Evolutionary conservation across 352 stramenopile genomes (phyloP), one percentile per base, ranked within the genome.

Genomic region (Phytophthora multivora): DNA sequence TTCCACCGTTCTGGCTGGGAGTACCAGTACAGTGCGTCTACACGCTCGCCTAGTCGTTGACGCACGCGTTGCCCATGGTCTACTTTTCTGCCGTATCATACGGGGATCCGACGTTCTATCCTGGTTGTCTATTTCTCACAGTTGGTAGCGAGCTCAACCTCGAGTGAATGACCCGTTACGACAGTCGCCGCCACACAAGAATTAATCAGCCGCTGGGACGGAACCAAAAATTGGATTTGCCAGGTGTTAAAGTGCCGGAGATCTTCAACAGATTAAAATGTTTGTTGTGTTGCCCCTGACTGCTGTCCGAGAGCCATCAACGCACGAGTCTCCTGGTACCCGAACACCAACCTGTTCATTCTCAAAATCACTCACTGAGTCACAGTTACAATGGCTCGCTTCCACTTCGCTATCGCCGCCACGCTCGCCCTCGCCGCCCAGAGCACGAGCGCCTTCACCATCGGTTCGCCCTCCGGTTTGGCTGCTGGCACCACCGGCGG

Each of bases 401-500:
- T 66, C 41, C 58, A 63, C 18, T 33, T 63, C 18, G 38, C 43
- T 35, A 2, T 51, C 43, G 35, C 52, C 13, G 45, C 43, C 6
- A 38, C 33, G 11, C 28, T 67, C 9, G 51, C 51, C 26, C 12
- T 67, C 28, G 43, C 45, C 28, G 43, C 16, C 51, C 55, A 67
- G 15, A 38, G 54, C 21, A 31, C 28, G 16, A 38, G 16, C 19
- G 59, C 59, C 33, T 60, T 59, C 46, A 69, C 55, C 5, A 46
- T 64, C 19, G 61, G 61, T 19, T 59, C 59, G 19, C 51, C 57
- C n/a, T 57, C 60, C 19, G 71, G 71, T 31, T 13, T 80, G 7
- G 71, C 63, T 12, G 21, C 36, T 11, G 70, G 66, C 10, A 58
- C 64, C 13, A 81, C 73, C 0, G 73, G 73, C 8, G 72, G 72